phyloP scores from a whole-genome alignment of 441 rosid species.

The Metrosideros polymorpha region DNA sequence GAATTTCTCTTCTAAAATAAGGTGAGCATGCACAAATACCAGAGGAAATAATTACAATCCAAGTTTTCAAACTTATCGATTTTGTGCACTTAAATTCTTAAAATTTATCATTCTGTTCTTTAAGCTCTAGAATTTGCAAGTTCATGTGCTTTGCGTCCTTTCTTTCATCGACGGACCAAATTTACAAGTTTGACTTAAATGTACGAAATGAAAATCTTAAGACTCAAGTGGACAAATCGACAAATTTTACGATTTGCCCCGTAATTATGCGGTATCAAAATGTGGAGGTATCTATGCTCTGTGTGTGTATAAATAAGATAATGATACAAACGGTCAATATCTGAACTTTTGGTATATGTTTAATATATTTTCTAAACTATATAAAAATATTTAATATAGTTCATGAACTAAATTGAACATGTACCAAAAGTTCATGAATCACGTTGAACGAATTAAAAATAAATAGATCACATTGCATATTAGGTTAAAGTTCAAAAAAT shows the following conservation, averaged over 20 bases:
- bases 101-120: neutral
- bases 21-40: neutral
- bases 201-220: neutral
- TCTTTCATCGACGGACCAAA: neutral
- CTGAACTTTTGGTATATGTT: too few relatives aligned
- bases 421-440: too few relatives aligned
- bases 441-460: too few relatives aligned
- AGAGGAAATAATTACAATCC: neutral
- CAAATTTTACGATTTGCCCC: neutral
- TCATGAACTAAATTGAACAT: too few relatives aligned
- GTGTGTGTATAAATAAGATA: too few relatives aligned
- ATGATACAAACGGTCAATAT: too few relatives aligned
- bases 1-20: neutral
- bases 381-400: too few relatives aligned
- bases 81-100: neutral
- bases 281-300: neutral
- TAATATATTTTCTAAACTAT: too few relatives aligned
- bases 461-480: too few relatives aligned
- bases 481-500: too few relatives aligned
- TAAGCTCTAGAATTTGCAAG: neutral
- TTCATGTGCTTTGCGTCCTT: neutral
- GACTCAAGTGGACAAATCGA: neutral
- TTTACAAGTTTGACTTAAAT: neutral
- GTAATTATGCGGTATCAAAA: neutral
- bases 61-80: neutral